Conservation (phyloP, 306 rosid genomes). For the Cercis canadensis region DNA sequence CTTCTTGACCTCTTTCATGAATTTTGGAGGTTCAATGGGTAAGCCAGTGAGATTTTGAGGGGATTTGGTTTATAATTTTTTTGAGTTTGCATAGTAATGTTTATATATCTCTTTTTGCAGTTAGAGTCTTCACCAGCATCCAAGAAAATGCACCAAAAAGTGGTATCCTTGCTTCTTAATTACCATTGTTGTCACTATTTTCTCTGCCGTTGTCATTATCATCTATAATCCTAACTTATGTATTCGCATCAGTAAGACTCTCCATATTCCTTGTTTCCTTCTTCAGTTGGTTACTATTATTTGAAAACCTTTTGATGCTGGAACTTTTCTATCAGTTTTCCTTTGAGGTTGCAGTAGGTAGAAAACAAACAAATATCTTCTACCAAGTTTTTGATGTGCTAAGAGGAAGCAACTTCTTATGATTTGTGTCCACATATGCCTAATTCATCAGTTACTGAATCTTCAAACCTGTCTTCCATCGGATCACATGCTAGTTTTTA, state of each 20-base stretch:
- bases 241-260: no score
- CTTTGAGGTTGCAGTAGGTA: not conserved
- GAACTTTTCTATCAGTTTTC: slow-evolving; percentile 14
- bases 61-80: slow-evolving; percentile 27
- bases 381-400: slow-evolving; percentile 1
- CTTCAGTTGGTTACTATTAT: not conserved
- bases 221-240: not conserved
- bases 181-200: slow-evolving; percentile 21
- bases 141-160: slow-evolving; percentile 88
- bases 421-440: not conserved
- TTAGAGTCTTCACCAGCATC: slow-evolving; percentile 89
- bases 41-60: slow-evolving; percentile 41
- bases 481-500: not conserved
- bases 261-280: no score
- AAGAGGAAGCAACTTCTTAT: not conserved
- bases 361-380: slow-evolving; percentile 5
- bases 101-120: slow-evolving; percentile 55
- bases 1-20: slow-evolving; percentile 91
- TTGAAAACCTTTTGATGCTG: slow-evolving; percentile 1
- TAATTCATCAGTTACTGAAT: not conserved
- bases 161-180: slow-evolving; percentile 65
- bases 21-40: slow-evolving; percentile 91
- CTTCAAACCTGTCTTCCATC: not conserved
- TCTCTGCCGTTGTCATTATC: slow-evolving; percentile 7
- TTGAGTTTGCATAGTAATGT: not conserved